These are phyloP conservation scores for Nemania sp. DNA, from an alignment of 2,329 filamentous ascomycete species.

Conservation along the genomic window DNA sequence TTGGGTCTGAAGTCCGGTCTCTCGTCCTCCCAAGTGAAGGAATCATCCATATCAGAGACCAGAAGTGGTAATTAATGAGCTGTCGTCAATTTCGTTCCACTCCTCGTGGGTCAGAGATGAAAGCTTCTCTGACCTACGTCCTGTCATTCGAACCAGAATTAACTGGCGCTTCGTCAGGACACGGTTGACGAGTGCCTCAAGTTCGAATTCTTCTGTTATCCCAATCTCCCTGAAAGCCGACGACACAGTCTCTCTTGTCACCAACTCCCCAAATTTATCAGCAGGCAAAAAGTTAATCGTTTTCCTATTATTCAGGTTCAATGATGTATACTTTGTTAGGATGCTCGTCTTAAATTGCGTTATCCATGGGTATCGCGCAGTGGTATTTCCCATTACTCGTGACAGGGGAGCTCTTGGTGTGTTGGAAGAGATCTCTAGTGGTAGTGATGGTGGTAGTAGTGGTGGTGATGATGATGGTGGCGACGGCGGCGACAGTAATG, in stretches of 20 bases:
- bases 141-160: constrained; percentile 1
- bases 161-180: neutral
- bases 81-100: neutral
- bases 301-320: too few species aligned
- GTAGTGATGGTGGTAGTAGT: neutral
- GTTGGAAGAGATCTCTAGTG: neutral
- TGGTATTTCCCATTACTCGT: neutral
- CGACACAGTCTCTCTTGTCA: neutral
- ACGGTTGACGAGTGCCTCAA: neutral
- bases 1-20: neutral
- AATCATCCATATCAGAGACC: too few species aligned
- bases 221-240: constrained; percentile 2
- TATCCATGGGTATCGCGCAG: neutral
- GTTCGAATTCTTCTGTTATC: neutral
- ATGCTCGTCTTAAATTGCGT: neutral
- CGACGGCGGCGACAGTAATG: neutral
- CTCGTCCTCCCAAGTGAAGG: neutral
- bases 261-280: neutral
- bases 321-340: neutral
- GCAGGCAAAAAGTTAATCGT: neutral
- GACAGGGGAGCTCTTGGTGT: neutral
- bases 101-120: neutral
- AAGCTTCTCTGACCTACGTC: neutral
- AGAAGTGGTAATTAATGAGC: too few species aligned
- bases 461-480: neutral